A percentile compares a stretch with the other conserved stretches of the same genome.
Conservation (phyloP, 495 filamentous ascomycete species). For the Neurospora sp. region DNA sequence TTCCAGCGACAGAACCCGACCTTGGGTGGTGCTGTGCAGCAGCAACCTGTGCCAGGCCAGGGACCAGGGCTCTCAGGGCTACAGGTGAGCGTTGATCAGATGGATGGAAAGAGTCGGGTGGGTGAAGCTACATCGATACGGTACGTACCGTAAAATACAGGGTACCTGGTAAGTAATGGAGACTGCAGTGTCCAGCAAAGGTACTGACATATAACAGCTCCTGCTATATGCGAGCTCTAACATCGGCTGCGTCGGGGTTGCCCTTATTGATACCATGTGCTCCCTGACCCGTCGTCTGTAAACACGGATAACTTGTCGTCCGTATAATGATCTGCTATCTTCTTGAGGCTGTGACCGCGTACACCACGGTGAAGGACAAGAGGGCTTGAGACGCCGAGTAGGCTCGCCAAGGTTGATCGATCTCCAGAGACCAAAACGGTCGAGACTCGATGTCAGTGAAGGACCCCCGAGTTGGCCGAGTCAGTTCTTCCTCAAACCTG, state of each 20-base stretch:
- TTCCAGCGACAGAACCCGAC: slow-evolving; percentile 1
- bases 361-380: slow-evolving; percentile 2
- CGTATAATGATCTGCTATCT: slow-evolving; percentile 6
- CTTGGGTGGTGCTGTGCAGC: slow-evolving; percentile 12
- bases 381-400: background rate
- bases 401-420: background rate
- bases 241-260: slow-evolving; percentile 32
- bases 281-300: slow-evolving; percentile 17
- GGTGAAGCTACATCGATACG: slow-evolving; percentile 18
- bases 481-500: background rate
- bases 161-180: slow-evolving; percentile 9
- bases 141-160: background rate
- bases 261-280: slow-evolving; percentile 21
- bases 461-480: background rate
- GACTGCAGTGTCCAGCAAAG: slow-evolving; percentile 1
- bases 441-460: background rate
- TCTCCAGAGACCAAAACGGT: background rate
- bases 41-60: slow-evolving; percentile 33
- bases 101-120: slow-evolving; percentile 23
- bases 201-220: slow-evolving; percentile 32
- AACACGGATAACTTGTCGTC: slow-evolving; percentile 10
- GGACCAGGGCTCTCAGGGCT: slow-evolving; percentile 26
- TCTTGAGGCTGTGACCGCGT: background rate
- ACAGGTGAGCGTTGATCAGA: slow-evolving; percentile 36
- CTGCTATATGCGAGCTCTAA: slow-evolving; percentile 34